Conservation (phyloP, 1,139 yeast genomes). For the Williopsis jadinii region DNA sequence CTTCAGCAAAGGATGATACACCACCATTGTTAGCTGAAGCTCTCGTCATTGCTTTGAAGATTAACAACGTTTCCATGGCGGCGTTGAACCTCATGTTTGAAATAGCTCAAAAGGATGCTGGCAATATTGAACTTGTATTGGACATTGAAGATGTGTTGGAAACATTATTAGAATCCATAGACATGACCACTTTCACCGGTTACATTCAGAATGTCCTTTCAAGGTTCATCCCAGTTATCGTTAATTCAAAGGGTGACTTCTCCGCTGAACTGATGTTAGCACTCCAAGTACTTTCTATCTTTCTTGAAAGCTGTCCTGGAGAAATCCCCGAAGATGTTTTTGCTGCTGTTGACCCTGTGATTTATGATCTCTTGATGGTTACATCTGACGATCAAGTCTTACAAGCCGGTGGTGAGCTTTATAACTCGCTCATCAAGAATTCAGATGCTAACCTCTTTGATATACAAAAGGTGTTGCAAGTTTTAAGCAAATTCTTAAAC, state of each 20-base stretch:
- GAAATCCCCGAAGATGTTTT: constrained; percentile 11
- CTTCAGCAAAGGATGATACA: constrained; percentile 75
- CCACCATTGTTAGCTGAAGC: constrained; percentile 73
- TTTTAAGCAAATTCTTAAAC: constrained; percentile 65
- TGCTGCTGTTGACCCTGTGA: constrained; percentile 2
- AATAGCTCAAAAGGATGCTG: constrained; percentile 67
- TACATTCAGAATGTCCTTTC: constrained; percentile 27
- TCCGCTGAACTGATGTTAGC: constrained; percentile 48
- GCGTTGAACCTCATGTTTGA: constrained; percentile 51
- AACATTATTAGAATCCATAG: constrained; percentile 44
- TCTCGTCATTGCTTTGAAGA: constrained; percentile 45
- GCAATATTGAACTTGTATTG: constrained; percentile 58
- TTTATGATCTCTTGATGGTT: constrained; percentile 4
- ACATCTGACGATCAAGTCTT: constrained; percentile 72
- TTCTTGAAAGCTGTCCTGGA: constrained; percentile 33
- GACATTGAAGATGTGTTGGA: constrained; percentile 59
- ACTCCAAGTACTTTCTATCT: constrained; percentile 55
- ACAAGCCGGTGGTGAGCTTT: constrained; percentile 72
- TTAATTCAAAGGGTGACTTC: constrained; percentile 18
- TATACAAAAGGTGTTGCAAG: constrained; percentile 45
- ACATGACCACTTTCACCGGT: constrained; percentile 36
- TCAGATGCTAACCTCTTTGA: constrained; percentile 39
- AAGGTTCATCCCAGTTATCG: constrained; percentile 14
- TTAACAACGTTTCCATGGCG: constrained; percentile 33
- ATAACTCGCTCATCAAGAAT: constrained; percentile 53